Base-by-base conservation (phyloP, 2,329 filamentous ascomycete species). In the Aspergillus aculeatinus region DNA sequence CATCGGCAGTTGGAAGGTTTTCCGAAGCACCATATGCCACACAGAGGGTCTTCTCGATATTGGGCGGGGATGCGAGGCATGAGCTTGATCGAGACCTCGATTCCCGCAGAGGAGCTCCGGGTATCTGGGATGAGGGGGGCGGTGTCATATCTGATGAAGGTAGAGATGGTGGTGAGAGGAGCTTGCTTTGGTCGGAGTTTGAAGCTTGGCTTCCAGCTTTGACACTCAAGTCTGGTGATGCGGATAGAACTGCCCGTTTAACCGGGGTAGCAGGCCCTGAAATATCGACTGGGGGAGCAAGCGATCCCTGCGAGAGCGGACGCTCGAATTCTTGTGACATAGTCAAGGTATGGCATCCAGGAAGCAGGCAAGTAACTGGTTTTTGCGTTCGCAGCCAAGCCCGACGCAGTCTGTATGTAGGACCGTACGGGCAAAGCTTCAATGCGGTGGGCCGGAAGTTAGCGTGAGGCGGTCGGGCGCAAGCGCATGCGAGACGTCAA, bases 101-200 rank as follows among this genome's bases (percentile, higher is more conserved):
- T 51, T 80, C 74, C 65, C 59, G 73, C 59, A 71, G 71, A 56
- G 74, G 77, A 66, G 74, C 77, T 59, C 73, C 68, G 56, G 80
- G 79, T 7, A 83, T 69, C 68, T 88, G 86, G 2, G 84, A 83
- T 2, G 86, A 88, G 10, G 85, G 86, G 25, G 87, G 87, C 12
- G 86, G 85, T 12, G 86, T 88, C 76, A 87, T 83, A 44, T 78
- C 74, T 48, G 73, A 76, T n/a, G 82, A 82, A 21, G 79, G 81
- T 50, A 77, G 74, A 25, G 76, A 75, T 39, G 76, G 78, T 11
- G 79, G 79, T 23, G 80, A 77, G 68, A 76, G 70, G 69, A 72
- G 68, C 51, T 68, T 67, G 53, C 58, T 69, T 57, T 72, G 71
- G 48, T 74, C 69, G 42, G 74, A 73, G 35, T 74, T 66, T 7